Percentiles rank a stretch among this genome's conserved stretches.
Conservation (phyloP, 805 yeast species). For the Saturnispora halmiae region DNA sequence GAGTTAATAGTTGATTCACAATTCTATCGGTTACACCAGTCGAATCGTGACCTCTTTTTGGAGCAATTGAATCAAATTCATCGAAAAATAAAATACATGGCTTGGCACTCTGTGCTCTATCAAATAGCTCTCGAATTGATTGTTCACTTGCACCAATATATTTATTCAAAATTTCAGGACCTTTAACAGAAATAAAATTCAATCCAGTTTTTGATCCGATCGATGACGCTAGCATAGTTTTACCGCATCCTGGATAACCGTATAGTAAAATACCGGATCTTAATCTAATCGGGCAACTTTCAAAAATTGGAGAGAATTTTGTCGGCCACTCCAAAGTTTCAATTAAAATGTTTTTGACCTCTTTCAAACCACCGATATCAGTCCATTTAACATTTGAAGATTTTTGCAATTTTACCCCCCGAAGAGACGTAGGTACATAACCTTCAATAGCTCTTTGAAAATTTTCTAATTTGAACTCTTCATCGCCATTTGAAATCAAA, state of each 20-base stretch:
- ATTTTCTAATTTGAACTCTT: constrained; percentile 24
- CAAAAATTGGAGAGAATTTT: constrained; percentile 90
- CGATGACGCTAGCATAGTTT: constrained; percentile 86
- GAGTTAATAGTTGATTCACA: constrained; percentile 92
- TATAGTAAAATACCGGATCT: constrained; percentile 85
- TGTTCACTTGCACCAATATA: constrained; percentile 97
- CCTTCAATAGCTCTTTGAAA: constrained; percentile 54
- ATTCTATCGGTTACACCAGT: constrained; percentile 98
- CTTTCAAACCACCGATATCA: constrained; percentile 81
- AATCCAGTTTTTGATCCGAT: constrained; percentile 90
- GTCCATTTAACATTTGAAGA: constrained; percentile 61
- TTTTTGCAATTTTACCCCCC: constrained; percentile 82
- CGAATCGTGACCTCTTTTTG: constrained; percentile 95
- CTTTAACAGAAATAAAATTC: constrained; percentile 87
- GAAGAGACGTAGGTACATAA: constrained; percentile 69
- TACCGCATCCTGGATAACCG: constrained; percentile 98
- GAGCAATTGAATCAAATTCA: constrained; percentile 95
- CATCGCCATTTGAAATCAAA: constrained; percentile 16
- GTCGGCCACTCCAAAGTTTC: constrained; percentile 98
- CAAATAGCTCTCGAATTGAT: constrained; percentile 85
- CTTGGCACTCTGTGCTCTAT: constrained; percentile 88
- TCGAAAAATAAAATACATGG: constrained; percentile 92
- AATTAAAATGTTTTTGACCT: constrained; percentile 63
- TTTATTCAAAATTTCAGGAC: constrained; percentile 91
- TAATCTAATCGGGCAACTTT: constrained; percentile 73